Base-by-base conservation (phyloP, 176 grass and related monocot species). In the Oryza rufipogon region DNA sequence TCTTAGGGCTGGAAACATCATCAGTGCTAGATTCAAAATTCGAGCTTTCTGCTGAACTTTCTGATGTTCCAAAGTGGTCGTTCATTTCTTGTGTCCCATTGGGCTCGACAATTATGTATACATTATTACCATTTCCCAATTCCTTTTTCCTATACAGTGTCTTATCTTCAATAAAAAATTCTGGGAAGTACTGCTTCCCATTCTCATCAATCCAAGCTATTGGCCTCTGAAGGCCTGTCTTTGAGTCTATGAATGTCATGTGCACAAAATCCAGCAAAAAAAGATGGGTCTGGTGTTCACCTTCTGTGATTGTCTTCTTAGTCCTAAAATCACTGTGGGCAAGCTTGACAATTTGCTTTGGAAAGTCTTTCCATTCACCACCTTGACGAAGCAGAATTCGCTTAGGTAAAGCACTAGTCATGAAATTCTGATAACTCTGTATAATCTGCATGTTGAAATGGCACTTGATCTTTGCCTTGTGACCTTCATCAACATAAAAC, bases 161-260 rank as follows among this genome's bases (percentile, higher is more conserved):
- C 64, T 77, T 73, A 80, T 76, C 71, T 83, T 90, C 85, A 69
- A 74, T 6, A 74, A 82, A 74, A 47, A 80, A 85, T 82, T 92
- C 97, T 3, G 96, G 96, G 74, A 96, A 91, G 80, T 87, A 99
- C 7, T 47, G 66, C 81, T 90, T 96, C 65, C 75, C 91, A 76
- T 86, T 82, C 34, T 85, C 88, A 87, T 96, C 96, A 81, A 96
- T 90, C 96, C 96, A 99, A 80, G 89, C 96, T 68, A 99, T 83
- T 0, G 93, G 93, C 36, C 80, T 99, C 61, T 92, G 87, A 34
- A 88, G 48, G 23, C 91, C 96, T 11, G 89, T 91, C 88, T 82
- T 85, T 2, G 69, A 78, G 61, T 92, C 80, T 41, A 94, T 65
- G 56, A 83, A 92, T 28, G 92, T 79, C 96, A 99, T 96, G 77